Percentiles rank a stretch among this genome's conserved stretches.
Evolutionary conservation across 352 stramenopile species (phyloP).

Genomic region (Thalassiosira livingstoniorum): DNA sequence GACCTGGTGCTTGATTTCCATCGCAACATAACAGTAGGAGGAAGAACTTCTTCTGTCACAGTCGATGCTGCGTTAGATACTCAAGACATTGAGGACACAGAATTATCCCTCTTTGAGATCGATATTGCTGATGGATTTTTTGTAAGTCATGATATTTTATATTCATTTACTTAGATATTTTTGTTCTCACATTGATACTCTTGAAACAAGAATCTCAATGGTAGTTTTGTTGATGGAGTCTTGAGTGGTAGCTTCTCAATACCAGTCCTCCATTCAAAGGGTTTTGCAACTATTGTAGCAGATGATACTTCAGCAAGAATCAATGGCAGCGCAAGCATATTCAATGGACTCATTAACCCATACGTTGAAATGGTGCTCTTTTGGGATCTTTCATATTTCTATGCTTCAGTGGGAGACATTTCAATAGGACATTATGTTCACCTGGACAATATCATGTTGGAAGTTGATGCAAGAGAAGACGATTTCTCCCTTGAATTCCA

Average conservation of each 20-base stretch:
- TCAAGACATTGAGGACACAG: slow-evolving; percentile 6
- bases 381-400: slow-evolving; percentile 1
- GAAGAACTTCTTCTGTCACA: not conserved
- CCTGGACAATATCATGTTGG: no score
- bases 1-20: not conserved
- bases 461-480: no score
- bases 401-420: not conserved
- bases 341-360: not conserved
- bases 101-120: not conserved
- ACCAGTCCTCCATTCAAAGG: not conserved
- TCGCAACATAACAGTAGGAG: not conserved
- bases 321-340: not conserved
- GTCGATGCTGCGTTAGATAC: slow-evolving; percentile 13
- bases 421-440: not conserved
- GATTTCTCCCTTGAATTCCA: no score
- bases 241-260: not conserved
- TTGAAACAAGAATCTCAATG: not conserved
- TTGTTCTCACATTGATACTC: no score
- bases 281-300: not conserved
- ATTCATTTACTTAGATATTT: no score
- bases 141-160: no score
- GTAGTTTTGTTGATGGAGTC: not conserved
- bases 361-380: not conserved
- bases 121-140: slow-evolving; percentile 11
- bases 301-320: not conserved